Evolutionary conservation across 2,329 filamentous ascomycete species (phyloP).

Genomic region (Aureobasidium uvarum): DNA sequence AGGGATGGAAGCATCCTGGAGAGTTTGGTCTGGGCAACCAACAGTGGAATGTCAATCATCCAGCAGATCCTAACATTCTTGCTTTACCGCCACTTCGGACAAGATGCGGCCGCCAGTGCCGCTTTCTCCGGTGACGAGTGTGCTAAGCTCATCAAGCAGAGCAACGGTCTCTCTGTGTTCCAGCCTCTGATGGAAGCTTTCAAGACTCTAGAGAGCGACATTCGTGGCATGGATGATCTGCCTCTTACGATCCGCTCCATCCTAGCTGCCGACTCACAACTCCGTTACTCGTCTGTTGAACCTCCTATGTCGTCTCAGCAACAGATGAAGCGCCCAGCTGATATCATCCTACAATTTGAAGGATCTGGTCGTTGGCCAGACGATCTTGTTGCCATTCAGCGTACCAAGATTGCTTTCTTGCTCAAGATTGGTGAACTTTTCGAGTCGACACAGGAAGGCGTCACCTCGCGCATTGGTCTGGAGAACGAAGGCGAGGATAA

Average conservation of each 20-base stretch:
- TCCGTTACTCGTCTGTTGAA: conserved; percentile 69
- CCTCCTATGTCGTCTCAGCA: conserved; percentile 51
- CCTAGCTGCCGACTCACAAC: conserved; percentile 65
- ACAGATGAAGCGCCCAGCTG: conserved; percentile 58
- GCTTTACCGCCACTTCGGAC: conserved; percentile 65
- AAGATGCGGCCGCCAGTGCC: conserved; percentile 52
- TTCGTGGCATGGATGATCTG: conserved; percentile 75
- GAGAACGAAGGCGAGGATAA: conserved; percentile 69
- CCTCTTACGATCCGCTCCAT: conserved; percentile 85
- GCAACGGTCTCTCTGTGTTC: conserved; percentile 55
- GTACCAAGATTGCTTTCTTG: conserved; percentile 87
- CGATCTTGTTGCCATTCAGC: conserved; percentile 83
- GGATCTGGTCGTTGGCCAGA: conserved; percentile 93
- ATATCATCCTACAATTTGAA: conserved; percentile 87
- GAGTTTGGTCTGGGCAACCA: conserved; percentile 75
- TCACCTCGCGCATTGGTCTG: conserved; percentile 70
- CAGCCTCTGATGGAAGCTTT: conserved; percentile 68
- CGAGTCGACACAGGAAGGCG: conserved; percentile 58
- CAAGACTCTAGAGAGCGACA: conserved; percentile 68
- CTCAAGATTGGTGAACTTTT: conserved; percentile 71
- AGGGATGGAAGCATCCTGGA: conserved; percentile 93
- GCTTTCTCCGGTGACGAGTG: conserved; percentile 51
- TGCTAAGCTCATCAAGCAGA: conserved; percentile 44
- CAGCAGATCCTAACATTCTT: conserved; percentile 77
- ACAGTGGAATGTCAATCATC: conserved; percentile 62